Evolutionary conservation across 2,329 filamentous ascomycete genomes (phyloP), one percentile per base, ranked within the genome.

Genomic region (Lasiodiplodia sp.): DNA sequence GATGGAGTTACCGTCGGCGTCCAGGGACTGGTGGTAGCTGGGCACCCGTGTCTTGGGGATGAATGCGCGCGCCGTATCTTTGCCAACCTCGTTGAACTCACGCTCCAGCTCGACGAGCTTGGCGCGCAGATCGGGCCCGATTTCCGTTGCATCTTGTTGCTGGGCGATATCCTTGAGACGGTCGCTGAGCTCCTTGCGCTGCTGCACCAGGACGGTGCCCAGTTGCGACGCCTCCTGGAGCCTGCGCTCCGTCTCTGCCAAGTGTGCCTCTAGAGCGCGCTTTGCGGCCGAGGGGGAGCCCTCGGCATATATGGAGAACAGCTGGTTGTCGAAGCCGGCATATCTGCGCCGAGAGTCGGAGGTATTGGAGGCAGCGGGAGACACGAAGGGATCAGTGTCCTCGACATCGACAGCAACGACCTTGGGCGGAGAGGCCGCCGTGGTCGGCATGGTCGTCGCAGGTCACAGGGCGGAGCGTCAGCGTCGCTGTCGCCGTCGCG

Each of bases 21-120:
- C 72, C 2, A 68, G 52, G n/a, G 37, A 38, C 62, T 79, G 77
- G 18, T 73, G 67, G 70, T 79, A 78, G 77, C 91, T 94, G 21
- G 91, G 88, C 25, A 93, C 88, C 75, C 93, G 88, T 11, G 87
- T 84, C 79, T 94, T 94, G 73, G 96, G 96, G 40, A 98, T 83
- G 78, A 97, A 95, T 2, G 93, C 94, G 72, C 95, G 88, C 53
- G 95, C 93, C 58, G 92, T 96, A 78, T 98, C 95, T 71, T 91
- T 87, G 14, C 94, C 94, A 57, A 98, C 90, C 77, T 97, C 94
- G 78, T 97, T 95, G 82, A 96, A 98, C 76, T 99, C 96, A 79
- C 89, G 92, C 79, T 99, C 96, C 69, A 99, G 89, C 71, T 97
- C 94, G 16, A 89, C 86, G 66, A 99, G 86, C 80, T 92, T 94